Percentiles rank a stretch among this genome's conserved stretches.
These are phyloP conservation scores for Limnanthes douglasii DNA, from an alignment of 345 rosid genomes.

Conservation along the genomic window DNA sequence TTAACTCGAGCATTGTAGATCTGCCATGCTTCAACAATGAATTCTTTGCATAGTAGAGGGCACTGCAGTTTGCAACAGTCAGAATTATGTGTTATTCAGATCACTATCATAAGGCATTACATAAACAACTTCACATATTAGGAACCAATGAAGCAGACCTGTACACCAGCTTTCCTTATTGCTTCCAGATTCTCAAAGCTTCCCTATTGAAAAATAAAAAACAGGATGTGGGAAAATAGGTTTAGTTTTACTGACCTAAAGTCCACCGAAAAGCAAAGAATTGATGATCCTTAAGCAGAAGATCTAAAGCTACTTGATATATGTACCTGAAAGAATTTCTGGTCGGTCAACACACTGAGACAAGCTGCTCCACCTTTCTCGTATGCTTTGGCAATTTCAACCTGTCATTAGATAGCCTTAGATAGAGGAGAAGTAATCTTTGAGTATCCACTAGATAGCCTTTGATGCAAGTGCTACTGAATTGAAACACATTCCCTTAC, in stretches of 20 bases:
- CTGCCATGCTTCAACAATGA: slow-evolving; percentile 90
- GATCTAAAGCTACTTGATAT: neutral
- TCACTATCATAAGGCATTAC: neutral
- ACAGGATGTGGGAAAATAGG: too few species aligned
- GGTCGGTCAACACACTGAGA: slow-evolving; percentile 85
- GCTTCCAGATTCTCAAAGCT: slow-evolving; percentile 82
- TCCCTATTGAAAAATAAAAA: slow-evolving; percentile 41
- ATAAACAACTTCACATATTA: neutral
- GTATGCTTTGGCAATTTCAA: slow-evolving; percentile 68
- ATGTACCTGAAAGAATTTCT: slow-evolving; percentile 63
- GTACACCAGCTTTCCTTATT: slow-evolving; percentile 61
- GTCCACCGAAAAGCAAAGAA: too few species aligned
- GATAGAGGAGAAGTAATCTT: neutral
- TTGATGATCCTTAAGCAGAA: too few species aligned
- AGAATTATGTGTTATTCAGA: slow-evolving; percentile 8
- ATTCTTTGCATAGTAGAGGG: slow-evolving; percentile 85
- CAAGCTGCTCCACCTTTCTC: slow-evolving; percentile 96
- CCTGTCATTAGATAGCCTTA: slow-evolving; percentile 23
- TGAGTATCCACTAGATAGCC: too few species aligned
- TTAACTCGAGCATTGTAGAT: slow-evolving; percentile 70
- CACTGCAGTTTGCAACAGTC: slow-evolving; percentile 42
- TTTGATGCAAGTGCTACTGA: neutral
- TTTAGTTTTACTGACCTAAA: too few species aligned
- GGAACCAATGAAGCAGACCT: slow-evolving; percentile 26
- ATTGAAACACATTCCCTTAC: slow-evolving; percentile 17